These are phyloP conservation scores for Prunus persica DNA, from an alignment of 306 rosid genomes.

Conservation along the genomic window Prunus_persica_NCBIv2 NC_034011.1:1478001-1478500, in stretches of 20 bases:
- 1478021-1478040: conserved; percentile 58
- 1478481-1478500: conserved; percentile 47
- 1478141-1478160: too few relatives aligned
- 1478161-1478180: too few relatives aligned
- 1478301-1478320: conserved; percentile 69
- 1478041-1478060: conserved; percentile 58
- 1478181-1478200: not conserved
- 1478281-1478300: conserved; percentile 72
- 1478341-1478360: conserved; percentile 69
- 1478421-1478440: conserved; percentile 53
- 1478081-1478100: not conserved
- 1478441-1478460: conserved; percentile 47
- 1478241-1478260: not conserved
- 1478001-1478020: conserved; percentile 55
- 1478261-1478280: conserved; percentile 64
- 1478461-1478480: conserved; percentile 36
- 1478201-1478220: not conserved
- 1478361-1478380: conserved; percentile 67
- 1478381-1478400: conserved; percentile 57
- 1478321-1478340: conserved; percentile 60
- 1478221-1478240: not conserved
- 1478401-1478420: conserved; percentile 59
- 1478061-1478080: conserved; percentile 43
- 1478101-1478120: not conserved
- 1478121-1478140: not conserved